Conservation (phyloP, 192 early-diverging fungal genomes). For the Podila verticillata region DNA sequence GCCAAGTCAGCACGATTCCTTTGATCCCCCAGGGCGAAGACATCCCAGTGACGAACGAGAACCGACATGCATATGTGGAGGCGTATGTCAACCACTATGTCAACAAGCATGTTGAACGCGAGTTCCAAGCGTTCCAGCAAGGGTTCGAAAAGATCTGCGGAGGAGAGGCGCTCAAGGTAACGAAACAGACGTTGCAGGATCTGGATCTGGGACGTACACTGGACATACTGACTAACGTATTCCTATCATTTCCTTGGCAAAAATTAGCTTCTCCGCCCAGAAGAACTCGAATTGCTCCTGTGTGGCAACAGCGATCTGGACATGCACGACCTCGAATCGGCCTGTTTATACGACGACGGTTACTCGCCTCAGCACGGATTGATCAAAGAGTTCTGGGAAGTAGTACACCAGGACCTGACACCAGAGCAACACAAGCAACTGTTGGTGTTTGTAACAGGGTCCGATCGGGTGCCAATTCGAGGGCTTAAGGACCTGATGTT, state of each 20-base stretch:
- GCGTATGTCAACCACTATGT: slow-evolving; percentile 76
- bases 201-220: not conserved
- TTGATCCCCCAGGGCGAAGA: slow-evolving; percentile 69
- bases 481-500: slow-evolving; percentile 85
- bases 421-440: slow-evolving; percentile 75
- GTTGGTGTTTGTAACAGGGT: slow-evolving; percentile 91
- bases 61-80: slow-evolving; percentile 77
- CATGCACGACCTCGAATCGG: slow-evolving; percentile 74
- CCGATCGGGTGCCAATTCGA: slow-evolving; percentile 87
- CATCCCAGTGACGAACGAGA: slow-evolving; percentile 81
- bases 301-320: slow-evolving; percentile 76
- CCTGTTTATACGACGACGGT: slow-evolving; percentile 87
- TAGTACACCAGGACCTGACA: slow-evolving; percentile 71
- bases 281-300: slow-evolving; percentile 80
- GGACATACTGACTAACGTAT: not conserved
- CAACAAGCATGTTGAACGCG: slow-evolving; percentile 65
- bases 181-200: slow-evolving; percentile 38
- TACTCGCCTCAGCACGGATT: slow-evolving; percentile 71
- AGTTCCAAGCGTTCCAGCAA: slow-evolving; percentile 78
- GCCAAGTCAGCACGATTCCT: slow-evolving; percentile 65
- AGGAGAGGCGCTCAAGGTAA: slow-evolving; percentile 67
- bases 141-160: slow-evolving; percentile 83
- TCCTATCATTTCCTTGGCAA: slow-evolving; percentile 1
- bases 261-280: slow-evolving; percentile 53
- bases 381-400: slow-evolving; percentile 86